Percentiles rank a stretch among this genome's conserved stretches.
These are phyloP conservation scores for Penicillium sp. DNA, from an alignment of 2,329 filamentous ascomycete species.

Conservation along the genomic window DNA sequence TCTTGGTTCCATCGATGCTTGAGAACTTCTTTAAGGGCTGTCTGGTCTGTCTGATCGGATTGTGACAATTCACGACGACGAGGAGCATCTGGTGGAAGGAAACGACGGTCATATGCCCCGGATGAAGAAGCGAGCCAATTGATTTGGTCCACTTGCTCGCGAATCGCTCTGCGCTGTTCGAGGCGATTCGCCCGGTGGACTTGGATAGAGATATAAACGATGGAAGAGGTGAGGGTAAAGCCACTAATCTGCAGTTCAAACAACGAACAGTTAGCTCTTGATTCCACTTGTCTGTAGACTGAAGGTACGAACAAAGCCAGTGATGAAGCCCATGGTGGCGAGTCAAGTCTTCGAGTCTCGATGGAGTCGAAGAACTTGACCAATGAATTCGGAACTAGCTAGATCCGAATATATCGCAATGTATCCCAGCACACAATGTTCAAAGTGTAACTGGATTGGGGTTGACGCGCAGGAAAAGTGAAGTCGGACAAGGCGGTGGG, in stretches of 20 bases:
- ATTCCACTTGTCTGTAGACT: background rate
- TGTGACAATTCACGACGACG: constrained; percentile 9
- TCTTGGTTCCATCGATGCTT: constrained; percentile 77
- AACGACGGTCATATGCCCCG: constrained; percentile 33
- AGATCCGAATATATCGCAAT: no score
- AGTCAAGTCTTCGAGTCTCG: no score
- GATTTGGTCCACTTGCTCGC: constrained; percentile 40
- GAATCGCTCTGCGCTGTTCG: constrained; percentile 41
- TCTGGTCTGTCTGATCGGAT: constrained; percentile 15
- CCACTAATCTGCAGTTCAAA: constrained; percentile 59
- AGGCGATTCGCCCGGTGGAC: constrained; percentile 64
- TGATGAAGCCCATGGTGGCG: constrained; percentile 61
- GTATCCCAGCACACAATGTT: no score
- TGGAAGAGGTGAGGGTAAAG: constrained; percentile 65
- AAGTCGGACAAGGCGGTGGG: constrained; percentile 22
- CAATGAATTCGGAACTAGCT: no score
- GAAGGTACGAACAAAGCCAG: constrained; percentile 60
- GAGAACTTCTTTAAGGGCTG: constrained; percentile 57
- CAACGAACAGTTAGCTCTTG: background rate
- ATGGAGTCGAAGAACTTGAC: no score
- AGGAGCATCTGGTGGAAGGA: constrained; percentile 12
- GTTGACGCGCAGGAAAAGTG: no score
- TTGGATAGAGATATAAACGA: constrained; percentile 66
- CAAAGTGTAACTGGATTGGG: no score
- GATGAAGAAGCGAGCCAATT: constrained; percentile 36